Percentiles rank a stretch among this genome's conserved stretches.
Evolutionary conservation across 208 protist genomes (phyloP).

Genomic region (Tritrichomonas musculus): DNA sequence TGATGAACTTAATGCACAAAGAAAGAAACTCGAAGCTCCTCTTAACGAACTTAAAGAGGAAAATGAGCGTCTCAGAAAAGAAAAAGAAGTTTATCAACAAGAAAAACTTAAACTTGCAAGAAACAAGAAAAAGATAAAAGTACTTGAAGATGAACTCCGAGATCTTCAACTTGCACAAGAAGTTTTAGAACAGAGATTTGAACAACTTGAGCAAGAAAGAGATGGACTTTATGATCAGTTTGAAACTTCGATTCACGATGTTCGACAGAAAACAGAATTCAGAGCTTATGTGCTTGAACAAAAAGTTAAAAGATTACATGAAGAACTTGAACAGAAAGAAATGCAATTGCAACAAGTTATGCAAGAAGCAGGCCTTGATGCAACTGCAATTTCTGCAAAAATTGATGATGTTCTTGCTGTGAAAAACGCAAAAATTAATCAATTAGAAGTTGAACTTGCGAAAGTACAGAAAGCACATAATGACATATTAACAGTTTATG

Average conservation of each 20-base stretch:
- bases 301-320: neutral
- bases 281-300: neutral
- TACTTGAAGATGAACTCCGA: neutral
- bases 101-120: neutral
- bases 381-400: neutral
- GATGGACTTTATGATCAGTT: neutral
- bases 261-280: neutral
- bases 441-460: neutral
- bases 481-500: neutral
- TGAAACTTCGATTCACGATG: neutral
- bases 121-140: constrained; percentile 17
- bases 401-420: constrained; percentile 15
- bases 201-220: constrained; percentile 9
- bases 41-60: neutral
- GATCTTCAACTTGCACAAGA: constrained; percentile 13
- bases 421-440: constrained; percentile 19
- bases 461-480: constrained; percentile 1
- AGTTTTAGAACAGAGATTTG: constrained; percentile 25
- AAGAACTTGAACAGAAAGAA: constrained; percentile 16
- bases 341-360: constrained; percentile 21
- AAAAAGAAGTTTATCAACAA: neutral
- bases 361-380: neutral
- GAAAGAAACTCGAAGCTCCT: neutral
- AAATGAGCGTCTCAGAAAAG: neutral
- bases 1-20: neutral